These are phyloP conservation scores for Cardamine occulta DNA, from an alignment of 345 rosid genomes.

Conservation along the genomic window DNA sequence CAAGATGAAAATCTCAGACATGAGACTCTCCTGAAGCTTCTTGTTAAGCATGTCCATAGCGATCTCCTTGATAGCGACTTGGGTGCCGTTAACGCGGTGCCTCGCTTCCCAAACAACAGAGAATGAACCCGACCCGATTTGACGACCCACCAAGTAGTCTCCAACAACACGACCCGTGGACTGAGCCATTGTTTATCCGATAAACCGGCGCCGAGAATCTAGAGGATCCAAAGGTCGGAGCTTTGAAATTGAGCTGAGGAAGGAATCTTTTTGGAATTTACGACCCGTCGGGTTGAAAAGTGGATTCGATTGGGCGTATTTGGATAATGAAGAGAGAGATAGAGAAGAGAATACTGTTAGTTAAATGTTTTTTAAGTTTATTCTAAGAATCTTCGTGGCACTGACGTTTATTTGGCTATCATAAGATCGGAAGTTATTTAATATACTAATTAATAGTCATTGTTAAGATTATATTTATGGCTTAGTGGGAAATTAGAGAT, in stretches of 20 bases:
- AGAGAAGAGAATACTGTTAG: not conserved
- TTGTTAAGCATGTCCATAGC: slow-evolving; percentile 60
- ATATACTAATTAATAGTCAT: not conserved
- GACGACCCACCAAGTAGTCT: slow-evolving; percentile 73
- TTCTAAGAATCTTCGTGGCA: slow-evolving; percentile 36
- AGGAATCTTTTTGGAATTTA: slow-evolving; percentile 42
- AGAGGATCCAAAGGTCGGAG: slow-evolving; percentile 40
- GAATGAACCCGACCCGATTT: slow-evolving; percentile 98
- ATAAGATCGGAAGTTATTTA: slow-evolving; percentile 30
- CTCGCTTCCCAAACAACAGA: slow-evolving; percentile 94
- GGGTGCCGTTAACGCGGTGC: slow-evolving; percentile 87
- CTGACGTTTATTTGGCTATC: slow-evolving; percentile 16
- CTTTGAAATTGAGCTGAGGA: slow-evolving; percentile 36
- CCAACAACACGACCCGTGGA: slow-evolving; percentile 76
- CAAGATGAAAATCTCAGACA: slow-evolving; percentile 85
- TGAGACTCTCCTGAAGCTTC: slow-evolving; percentile 89
- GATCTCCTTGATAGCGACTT: slow-evolving; percentile 98
- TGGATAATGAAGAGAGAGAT: slow-evolving; percentile 39
- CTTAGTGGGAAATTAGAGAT: slow-evolving; percentile 7
- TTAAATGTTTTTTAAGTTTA: slow-evolving; percentile 24
- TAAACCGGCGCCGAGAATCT: slow-evolving; percentile 35
- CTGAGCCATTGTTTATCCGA: slow-evolving; percentile 61
- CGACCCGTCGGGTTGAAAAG: slow-evolving; percentile 42
- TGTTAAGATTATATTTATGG: not conserved
- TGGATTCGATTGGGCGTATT: slow-evolving; percentile 40